A percentile compares a stretch with the other conserved stretches of the same genome.
These are phyloP conservation scores for Ocimum tenuiflorum DNA, from an alignment of 257 asterid genomes.

Conservation along the genomic window DNA sequence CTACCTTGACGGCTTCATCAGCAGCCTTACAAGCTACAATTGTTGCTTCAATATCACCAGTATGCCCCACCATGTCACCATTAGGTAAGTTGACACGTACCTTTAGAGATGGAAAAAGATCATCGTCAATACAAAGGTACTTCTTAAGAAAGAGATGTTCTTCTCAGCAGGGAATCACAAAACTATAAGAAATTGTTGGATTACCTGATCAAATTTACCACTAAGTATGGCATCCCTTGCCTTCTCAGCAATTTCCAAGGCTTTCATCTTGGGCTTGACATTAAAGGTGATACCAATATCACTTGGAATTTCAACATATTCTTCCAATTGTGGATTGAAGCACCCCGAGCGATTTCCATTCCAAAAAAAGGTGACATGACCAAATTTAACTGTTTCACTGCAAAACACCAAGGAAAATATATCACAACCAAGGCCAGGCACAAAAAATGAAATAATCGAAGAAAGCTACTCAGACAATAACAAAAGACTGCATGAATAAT, in stretches of 20 bases:
- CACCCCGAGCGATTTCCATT: constrained; percentile 95
- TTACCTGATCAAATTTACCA: constrained; percentile 85
- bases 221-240: constrained; percentile 91
- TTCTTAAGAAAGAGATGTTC: not conserved
- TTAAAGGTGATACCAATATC: constrained; percentile 85
- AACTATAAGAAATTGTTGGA: not conserved
- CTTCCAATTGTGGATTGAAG: constrained; percentile 66
- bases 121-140: not conserved
- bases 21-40: constrained; percentile 91
- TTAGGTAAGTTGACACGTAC: constrained; percentile 89
- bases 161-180: not conserved
- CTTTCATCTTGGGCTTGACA: constrained; percentile 93
- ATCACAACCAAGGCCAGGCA: not conserved
- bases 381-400: constrained; percentile 97
- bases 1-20: constrained; percentile 91
- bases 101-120: constrained; percentile 24
- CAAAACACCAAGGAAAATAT: not conserved
- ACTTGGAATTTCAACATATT: constrained; percentile 90
- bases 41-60: constrained; percentile 92
- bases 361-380: constrained; percentile 98
- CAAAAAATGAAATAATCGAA: not conserved
- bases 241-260: constrained; percentile 86
- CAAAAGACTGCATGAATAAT: not conserved
- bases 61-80: constrained; percentile 96
- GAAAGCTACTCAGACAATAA: not conserved